Conservation (phyloP, 2,329 filamentous ascomycete genomes). For the Ophiostoma montium region DNA sequence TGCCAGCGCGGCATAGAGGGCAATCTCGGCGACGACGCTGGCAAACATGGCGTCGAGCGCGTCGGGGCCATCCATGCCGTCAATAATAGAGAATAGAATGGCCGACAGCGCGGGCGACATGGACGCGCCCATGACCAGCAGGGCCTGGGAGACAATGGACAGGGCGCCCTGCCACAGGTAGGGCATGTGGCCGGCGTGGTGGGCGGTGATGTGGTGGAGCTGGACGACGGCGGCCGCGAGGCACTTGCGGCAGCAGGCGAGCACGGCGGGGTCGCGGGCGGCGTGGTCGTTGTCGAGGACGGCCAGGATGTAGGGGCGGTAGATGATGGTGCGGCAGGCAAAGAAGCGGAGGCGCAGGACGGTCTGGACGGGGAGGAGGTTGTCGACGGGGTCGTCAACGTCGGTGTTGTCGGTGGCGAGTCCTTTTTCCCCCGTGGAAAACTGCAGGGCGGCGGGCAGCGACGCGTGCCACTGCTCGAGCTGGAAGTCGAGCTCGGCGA, state of each 20-base stretch:
- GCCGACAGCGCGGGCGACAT: constrained; percentile 60
- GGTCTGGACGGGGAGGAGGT: constrained; percentile 61
- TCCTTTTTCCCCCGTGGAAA: too few relatives aligned
- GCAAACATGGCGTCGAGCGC: constrained; percentile 64
- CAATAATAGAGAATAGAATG: constrained; percentile 45
- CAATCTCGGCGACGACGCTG: constrained; percentile 62
- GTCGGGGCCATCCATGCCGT: constrained; percentile 40
- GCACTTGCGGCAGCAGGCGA: constrained; percentile 68
- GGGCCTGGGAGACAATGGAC: constrained; percentile 67
- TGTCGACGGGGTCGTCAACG: too few relatives aligned
- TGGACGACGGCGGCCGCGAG: constrained; percentile 68
- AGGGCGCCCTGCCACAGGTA: constrained; percentile 78
- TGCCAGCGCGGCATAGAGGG: constrained; percentile 58
- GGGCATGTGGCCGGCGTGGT: constrained; percentile 71
- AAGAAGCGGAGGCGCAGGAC: constrained; percentile 70
- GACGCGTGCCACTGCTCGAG: constrained; percentile 75
- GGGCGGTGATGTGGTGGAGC: constrained; percentile 62
- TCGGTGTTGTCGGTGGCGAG: too few relatives aligned
- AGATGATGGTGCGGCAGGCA: constrained; percentile 76
- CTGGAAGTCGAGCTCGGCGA: constrained; percentile 69
- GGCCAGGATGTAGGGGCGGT: constrained; percentile 67
- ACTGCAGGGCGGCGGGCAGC: constrained; percentile 60
- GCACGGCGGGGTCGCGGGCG: constrained; percentile 55
- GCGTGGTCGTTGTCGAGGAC: constrained; percentile 66
- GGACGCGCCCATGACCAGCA: constrained; percentile 72